Evolutionary conservation across 2,329 filamentous ascomycete species (phyloP), one percentile per base, ranked within the genome.

Genomic region (Karstenula rhodostoma): DNA sequence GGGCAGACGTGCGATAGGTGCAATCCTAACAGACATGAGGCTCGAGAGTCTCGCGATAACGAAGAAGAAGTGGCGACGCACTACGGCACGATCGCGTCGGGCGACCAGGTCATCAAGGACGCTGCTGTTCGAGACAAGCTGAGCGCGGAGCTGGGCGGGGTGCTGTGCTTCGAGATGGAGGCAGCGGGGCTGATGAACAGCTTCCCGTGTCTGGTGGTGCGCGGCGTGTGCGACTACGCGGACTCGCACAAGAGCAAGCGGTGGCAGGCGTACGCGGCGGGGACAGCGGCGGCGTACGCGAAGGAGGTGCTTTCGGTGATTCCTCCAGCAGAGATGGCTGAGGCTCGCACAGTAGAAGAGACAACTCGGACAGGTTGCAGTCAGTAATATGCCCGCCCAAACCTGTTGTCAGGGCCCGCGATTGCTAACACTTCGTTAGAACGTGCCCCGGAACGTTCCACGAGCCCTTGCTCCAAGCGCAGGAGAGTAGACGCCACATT

Each of bases 141-240:
- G 12, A 49, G 62, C 15, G 22, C 12, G 53, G 62, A 67, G 44
- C 57, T 62, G n/a, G 57, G 64, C n/a, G n/a, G n/a, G n/a, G 65
- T 52, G 1, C 61, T 69, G 9, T 70, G 63, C 46, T 69, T 70
- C 43, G 65, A 70, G 57, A 70, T 70, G 66, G 68, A 67, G 44
- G 67, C 60, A 43, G 67, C 65, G 22, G 67, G 65, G 4, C 55
- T 69, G 7, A 52, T 66, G 52, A 23, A 65, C 6, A 47, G 63
- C 27, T 53, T 60, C 56, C 62, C 66, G 8, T 67, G 62, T 56
- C 22, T 70, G 2, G 68, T 68, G 7, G 29, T 70, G 17, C 62
- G 62, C 7, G 65, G 66, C 35, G 66, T 69, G 25, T 70, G 63
- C 58, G 66, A 70, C 54, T 70, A 70, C 48, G 56, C 66, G 42